Evolutionary conservation across 2,329 filamentous ascomycete genomes (phyloP).

Genomic region (Pseudogymnoascus sp.): DNA sequence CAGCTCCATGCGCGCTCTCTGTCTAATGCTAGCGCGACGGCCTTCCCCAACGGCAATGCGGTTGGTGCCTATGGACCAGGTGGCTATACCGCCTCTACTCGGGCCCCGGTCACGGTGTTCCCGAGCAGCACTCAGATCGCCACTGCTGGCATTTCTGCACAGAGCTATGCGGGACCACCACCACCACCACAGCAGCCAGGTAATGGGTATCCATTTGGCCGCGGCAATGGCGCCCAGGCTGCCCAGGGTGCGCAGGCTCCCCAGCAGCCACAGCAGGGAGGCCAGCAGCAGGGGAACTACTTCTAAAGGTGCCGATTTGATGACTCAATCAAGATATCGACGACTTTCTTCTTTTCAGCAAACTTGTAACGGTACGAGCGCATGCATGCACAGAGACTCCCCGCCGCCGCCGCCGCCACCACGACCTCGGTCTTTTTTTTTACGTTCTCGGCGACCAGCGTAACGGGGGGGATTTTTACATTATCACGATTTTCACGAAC

Average conservation of each 20-base stretch:
- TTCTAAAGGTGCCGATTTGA: not conserved
- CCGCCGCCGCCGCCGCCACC: not conserved
- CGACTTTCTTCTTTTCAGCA: slow-evolving; percentile 4
- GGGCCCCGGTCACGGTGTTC: not conserved
- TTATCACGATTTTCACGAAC: slow-evolving; percentile 7
- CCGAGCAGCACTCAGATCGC: not conserved
- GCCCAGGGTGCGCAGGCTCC: not conserved
- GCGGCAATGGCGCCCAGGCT: not conserved
- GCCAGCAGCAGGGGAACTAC: slow-evolving; percentile 1
- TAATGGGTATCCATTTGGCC: slow-evolving; percentile 2
- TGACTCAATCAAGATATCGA: slow-evolving; percentile 4
- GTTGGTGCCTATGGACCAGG: slow-evolving; percentile 21
- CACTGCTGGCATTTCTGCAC: not conserved
- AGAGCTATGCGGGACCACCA: not conserved
- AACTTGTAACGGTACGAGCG: slow-evolving; percentile 8
- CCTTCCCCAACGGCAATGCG: slow-evolving; percentile 17
- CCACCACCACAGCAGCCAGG: not conserved
- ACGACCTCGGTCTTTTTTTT: not conserved
- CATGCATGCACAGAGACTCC: slow-evolving; percentile 4
- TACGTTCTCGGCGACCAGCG: not conserved
- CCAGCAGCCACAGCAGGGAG: not conserved
- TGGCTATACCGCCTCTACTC: not conserved
- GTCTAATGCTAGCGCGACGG: slow-evolving; percentile 23
- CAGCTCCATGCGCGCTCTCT: slow-evolving; percentile 23
- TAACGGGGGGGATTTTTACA: slow-evolving; percentile 1